These are phyloP conservation scores for Flaveria trinervia DNA, from an alignment of 129 eudicot genomes.

Conservation along the genomic window DNA sequence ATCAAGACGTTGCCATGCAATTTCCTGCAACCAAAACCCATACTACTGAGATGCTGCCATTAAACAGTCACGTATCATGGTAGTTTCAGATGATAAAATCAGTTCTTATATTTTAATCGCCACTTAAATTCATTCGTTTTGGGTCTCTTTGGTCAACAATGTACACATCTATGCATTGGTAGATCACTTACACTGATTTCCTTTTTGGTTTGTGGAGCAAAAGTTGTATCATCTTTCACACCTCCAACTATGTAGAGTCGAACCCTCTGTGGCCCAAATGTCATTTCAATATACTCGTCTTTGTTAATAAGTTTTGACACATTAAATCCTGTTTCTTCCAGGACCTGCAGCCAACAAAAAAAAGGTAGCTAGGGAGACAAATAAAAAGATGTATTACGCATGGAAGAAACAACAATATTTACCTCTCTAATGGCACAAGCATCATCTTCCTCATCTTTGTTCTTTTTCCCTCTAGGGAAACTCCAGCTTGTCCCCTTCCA, in stretches of 20 bases:
- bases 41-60: conserved; percentile 1
- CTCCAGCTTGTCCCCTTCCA: conserved; percentile 99
- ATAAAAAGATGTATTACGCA: not conserved
- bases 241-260: conserved; percentile 93
- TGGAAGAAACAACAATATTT: conserved; percentile 9
- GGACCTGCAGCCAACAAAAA: conserved; percentile 63
- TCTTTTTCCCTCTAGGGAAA: conserved; percentile 98
- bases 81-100: not conserved
- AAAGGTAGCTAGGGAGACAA: not conserved
- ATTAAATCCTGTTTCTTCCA: conserved; percentile 98
- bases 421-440: conserved; percentile 97
- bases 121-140: not conserved
- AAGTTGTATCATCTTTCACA: conserved; percentile 85
- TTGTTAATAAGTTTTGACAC: conserved; percentile 80
- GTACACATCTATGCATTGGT: not conserved
- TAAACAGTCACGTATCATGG: not conserved
- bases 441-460: conserved; percentile 96
- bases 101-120: not conserved
- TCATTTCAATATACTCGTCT: conserved; percentile 84
- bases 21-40: conserved; percentile 61
- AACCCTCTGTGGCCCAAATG: conserved; percentile 94
- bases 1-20: conserved; percentile 97
- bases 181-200: conserved; percentile 86
- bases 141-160: not conserved
- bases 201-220: conserved; percentile 97